Base-by-base conservation (phyloP, 1,284 basidiomycete species). In the Ustanciosporium gigantosporum region DNA sequence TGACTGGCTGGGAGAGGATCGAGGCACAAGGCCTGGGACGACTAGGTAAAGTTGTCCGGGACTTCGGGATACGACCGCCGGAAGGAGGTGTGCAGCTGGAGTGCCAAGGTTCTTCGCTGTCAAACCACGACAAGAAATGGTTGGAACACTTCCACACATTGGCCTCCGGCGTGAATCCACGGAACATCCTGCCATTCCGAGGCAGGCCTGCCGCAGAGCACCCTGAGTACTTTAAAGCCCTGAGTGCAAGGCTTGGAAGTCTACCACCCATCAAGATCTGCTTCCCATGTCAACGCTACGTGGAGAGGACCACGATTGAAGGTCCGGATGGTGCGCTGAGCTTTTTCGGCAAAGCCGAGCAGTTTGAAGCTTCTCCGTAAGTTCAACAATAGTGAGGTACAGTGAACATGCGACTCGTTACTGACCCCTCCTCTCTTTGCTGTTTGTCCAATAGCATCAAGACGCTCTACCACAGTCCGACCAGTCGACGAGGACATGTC, bases 111-210 rank as follows among this genome's bases (percentile, higher is more conserved):
- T 74, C 71, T 3, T 69, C 65, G 11, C 42, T 77, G 29, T 60
- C 71, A 1, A 51, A 58, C 17, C 68, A 74, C 45, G 62, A 70
- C 20, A 24, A 46, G 3, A 66, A 65, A 29, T 77, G 74, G 74
- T 41, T 77, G 4, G 68, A 76, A 39, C 70, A 76, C 21, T 73
- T 77, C 31, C 67, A 74, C 43, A 4, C 72, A 16, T 34, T 75
- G 0, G 67, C 72, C 0, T 46, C 56, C 1, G 74, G 73, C 5
- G 31, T 59, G 6, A 34, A 68, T 29, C 55, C 52, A 9, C 29
- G 50, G 5, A 46, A 41, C 0, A 14, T 44, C 8, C 37, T 72
- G 38, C 69, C 69, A n/a, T 31, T 72, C 13, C 51, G 49, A 25
- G 52, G 57, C 2, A 52, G 44, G 16, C 4, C 38, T 7, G 57